Evolutionary conservation across 2,329 filamentous ascomycete species (phyloP), one percentile per base, ranked within the genome.

Genomic region (Dothistroma pini): DNA sequence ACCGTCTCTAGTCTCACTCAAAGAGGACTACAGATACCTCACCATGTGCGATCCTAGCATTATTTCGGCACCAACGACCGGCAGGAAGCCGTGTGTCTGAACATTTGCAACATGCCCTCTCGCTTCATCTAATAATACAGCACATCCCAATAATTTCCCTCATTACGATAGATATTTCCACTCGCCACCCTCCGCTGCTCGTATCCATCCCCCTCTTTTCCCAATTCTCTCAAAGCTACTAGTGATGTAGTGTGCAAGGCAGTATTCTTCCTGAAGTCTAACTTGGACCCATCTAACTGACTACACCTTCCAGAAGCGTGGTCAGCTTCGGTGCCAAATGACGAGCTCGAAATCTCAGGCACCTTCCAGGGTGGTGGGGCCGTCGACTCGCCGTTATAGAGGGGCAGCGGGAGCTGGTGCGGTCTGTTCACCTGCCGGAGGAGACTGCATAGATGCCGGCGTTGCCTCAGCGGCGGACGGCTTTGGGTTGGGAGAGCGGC

Each of bases 261-360:
- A 52, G 51, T 53, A 14, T 56, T 62, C 52, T 62, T 59, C 11
- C 51, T 41, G 29, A 62, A 62, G 41, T 62, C 60, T 47, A 62
- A 19, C 51, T 59, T 59, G 41, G 56, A 62, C n/a, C 60, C 52
- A 34, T 62, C 56, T 14, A 21, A 52, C 50, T 62, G 60, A 35
- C 56, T 62, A 19, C 58, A 53, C 22, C 31, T 58, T 10, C 60
- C 56, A 16, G 41, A 25, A 41, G 59, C 56, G 48, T 62, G 60
- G 19, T 56, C 60, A 16, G 56, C 56, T 25, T 62, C 60, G 6
- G 56, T 59, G 0, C 60, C 60, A 1, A 32, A 62, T 58, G 6
- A 25, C 22, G 8, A 62, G 29, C 3, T 49, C 16, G 25, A 44
- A 59, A 4, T 4, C n/a, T 5, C 56, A 62, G 19, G 60, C 60